phyloP scores from a whole-genome alignment of 179 eudicot genomes.

The Silene coronaria region DNA sequence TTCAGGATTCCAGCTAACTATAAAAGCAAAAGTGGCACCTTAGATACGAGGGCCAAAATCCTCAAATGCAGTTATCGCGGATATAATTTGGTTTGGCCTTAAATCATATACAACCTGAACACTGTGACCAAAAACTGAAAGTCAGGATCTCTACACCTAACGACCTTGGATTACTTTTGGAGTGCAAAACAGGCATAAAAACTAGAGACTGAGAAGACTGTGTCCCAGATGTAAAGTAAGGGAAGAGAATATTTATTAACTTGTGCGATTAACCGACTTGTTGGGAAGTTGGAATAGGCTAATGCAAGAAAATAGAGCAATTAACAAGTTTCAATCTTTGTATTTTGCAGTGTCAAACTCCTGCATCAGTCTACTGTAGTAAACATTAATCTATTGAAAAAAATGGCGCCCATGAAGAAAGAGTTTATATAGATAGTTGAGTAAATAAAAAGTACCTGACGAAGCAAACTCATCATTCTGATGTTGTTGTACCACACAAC shows the following conservation, averaged over 20 bases:
- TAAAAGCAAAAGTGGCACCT: neutral
- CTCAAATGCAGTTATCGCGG: neutral
- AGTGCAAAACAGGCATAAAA: no score
- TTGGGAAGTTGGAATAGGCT: neutral
- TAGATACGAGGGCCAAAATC: neutral
- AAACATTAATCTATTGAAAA: no score
- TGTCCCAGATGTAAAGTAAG: no score
- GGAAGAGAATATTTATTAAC: conserved; percentile 4
- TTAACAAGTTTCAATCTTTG: neutral
- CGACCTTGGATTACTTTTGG: no score
- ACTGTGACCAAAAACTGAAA: no score
- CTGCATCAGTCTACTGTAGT: neutral
- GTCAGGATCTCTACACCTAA: no score
- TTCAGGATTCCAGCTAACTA: no score
- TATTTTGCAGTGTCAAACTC: neutral
- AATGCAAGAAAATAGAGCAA: neutral
- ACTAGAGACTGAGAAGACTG: no score
- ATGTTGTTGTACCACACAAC: conserved; percentile 38
- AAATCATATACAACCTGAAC: no score
- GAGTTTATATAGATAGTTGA: no score
- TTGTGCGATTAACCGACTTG: neutral
- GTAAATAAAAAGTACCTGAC: conserved; percentile 44
- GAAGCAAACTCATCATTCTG: conserved; percentile 33
- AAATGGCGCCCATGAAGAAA: no score
- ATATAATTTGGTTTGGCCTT: neutral